These are phyloP conservation scores for Solanum verrucosum DNA, from an alignment of 257 asterid species.

Conservation along the genomic window DNA sequence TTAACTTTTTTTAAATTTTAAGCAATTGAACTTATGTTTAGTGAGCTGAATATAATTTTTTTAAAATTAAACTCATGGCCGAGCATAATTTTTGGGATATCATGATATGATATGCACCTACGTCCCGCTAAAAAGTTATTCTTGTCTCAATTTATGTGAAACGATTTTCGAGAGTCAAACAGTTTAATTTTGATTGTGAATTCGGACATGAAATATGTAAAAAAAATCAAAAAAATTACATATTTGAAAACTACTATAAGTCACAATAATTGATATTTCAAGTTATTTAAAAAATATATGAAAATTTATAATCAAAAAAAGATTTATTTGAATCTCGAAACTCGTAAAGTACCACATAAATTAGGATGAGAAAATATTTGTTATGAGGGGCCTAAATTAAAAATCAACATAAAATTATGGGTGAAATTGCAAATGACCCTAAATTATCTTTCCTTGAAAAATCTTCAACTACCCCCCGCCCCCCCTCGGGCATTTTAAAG, in stretches of 20 bases:
- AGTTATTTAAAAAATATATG: no score
- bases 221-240: no score
- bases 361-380: background rate
- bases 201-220: no score
- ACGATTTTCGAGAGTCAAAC: background rate
- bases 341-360: background rate
- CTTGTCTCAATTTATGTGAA: no score
- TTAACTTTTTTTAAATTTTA: background rate
- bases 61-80: background rate
- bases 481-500: background rate
- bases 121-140: background rate
- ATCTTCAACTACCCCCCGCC: background rate
- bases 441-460: background rate
- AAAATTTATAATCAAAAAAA: no score
- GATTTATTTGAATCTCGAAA: no score
- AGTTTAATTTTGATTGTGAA: no score
- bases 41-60: background rate
- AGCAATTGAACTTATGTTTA: background rate
- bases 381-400: background rate
- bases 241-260: background rate
- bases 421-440: background rate
- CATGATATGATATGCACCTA: background rate
- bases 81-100: background rate
- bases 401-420: background rate
- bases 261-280: no score